phyloP scores from a whole-genome alignment of 1,284 basidiomycete genomes.

The Irpex sp. region DNA sequence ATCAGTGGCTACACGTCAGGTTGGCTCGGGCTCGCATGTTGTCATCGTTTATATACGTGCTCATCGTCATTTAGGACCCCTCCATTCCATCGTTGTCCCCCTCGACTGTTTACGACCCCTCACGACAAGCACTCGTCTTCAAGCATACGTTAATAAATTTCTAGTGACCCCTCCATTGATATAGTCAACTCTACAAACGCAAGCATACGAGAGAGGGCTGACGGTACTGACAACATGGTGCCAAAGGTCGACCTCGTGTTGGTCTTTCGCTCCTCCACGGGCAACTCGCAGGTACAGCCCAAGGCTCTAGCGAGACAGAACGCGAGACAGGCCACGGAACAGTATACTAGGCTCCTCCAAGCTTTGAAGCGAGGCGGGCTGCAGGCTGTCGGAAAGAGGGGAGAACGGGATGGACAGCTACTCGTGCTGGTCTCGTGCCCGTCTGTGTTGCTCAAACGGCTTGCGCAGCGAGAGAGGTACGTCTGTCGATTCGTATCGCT shows the following conservation, averaged over 20 bases:
- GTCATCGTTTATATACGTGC: not conserved
- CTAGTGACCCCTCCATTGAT: not conserved
- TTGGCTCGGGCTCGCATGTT: not conserved
- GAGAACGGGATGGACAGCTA: conserved; percentile 73
- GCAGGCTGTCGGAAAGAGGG: conserved; percentile 67
- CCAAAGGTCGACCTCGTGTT: conserved; percentile 70
- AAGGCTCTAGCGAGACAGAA: conserved; percentile 62
- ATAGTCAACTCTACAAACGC: not conserved
- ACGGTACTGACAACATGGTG: conserved; percentile 18
- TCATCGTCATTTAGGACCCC: not conserved
- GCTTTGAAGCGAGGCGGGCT: conserved; percentile 60
- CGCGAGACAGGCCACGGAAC: conserved; percentile 57
- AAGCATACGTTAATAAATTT: not conserved
- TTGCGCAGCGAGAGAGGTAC: conserved; percentile 77
- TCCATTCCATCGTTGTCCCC: not conserved
- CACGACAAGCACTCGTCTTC: not conserved
- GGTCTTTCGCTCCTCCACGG: conserved; percentile 55
- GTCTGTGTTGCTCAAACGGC: conserved; percentile 53
- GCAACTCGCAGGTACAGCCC: conserved; percentile 36
- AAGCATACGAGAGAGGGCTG: not conserved
- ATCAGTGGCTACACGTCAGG: not conserved
- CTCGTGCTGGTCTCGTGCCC: conserved; percentile 81
- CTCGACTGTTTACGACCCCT: not conserved
- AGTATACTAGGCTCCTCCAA: conserved; percentile 65
- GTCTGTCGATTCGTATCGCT: conserved; percentile 20